Evolutionary conservation across 2,329 filamentous ascomycete species (phyloP), one percentile per base, ranked within the genome.

Genomic region (Diaporthe vaccinii): DNA sequence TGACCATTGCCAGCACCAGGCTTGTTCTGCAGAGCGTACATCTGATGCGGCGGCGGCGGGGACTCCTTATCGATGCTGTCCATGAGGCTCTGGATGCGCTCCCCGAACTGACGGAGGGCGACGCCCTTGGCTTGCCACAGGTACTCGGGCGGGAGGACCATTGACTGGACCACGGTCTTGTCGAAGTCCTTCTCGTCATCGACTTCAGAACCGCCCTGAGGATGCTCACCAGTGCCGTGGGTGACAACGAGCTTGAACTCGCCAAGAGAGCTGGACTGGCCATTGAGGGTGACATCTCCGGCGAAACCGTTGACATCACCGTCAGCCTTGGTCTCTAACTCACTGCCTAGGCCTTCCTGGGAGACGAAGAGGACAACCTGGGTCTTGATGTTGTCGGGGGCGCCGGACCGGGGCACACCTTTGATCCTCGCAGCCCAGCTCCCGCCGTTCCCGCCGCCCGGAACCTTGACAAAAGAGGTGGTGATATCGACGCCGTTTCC

Each of bases 341-440:
- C 80, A 65, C 89, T 90, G 2, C 93, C 93, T 4, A 93, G 81
- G 0, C 94, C 95, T 82, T 98, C 76, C 76, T 98, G 88, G 0
- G 91, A 91, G 74, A 95, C 89, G 83, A 97, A 97, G 84, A 98
- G 96, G 73, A 97, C 87, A 5, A 98, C 83, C 2, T 94, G 93
- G 0, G 93, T 96, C 82, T 94, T 94, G 74, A 95, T 87, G 77
- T 93, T 88, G 1, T 86, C 83, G 7, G 91, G 88, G 0, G 90
- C 93, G 82, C 93, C 93, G 7, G 92, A 90, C 65, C 94, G 91
- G 53, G 94, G 93, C 58, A 90, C 90, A 31, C 97, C 97, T 84
- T 94, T 96, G 81, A 99, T 93, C 75, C 97, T 90, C 51, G 93
- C 95, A 73, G 93, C 97, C 97, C 97, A 99, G 84, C 92, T 98